Base-by-base conservation (phyloP, 2,329 filamentous ascomycete genomes). In the Pseudogymnoascus sp. region DNA sequence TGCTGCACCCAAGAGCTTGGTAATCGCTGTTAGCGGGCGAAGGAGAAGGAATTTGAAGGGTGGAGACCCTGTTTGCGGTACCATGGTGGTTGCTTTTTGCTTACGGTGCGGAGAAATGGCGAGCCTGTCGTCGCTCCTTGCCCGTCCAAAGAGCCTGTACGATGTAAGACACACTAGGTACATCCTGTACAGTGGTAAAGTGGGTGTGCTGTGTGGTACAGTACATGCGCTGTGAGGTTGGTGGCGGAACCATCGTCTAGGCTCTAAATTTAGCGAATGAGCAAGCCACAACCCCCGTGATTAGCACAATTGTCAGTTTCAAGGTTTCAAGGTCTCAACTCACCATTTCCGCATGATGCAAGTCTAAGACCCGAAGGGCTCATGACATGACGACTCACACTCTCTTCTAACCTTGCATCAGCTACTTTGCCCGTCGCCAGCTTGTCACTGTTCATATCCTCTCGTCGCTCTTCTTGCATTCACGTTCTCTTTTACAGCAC, bases 191-290 rank as follows among this genome's bases (percentile, higher is more conserved):
- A 8, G 21, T 50, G 14, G 13, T 8, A 50, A 26, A n/a, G 14
- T 50, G 44, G 14, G 13, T 26, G 44, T n/a, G 2, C 24, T n/a
- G 26, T 16, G 24, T 53, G 47, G 47, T 53, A 53, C 44, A 24
- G 21, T 50, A 14, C 47, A 53, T 53, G 47, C 47, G 24, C 47
- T 53, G 47, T 53, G 47, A 53, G 47, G 47, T 53, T 53, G 47
- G 47, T 53, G 47, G 47, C 47, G 47, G 47, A 31, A 53, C 31
- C 14, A 5, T n/a, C 24, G 47, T 53, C 47, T 53, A 53, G 26
- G 47, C 47, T 53, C 47, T 53, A 53, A 53, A 31, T 53, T 53
- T 53, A 53, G 47, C 47, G 47, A 53, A 53, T 53, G 47, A 53
- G 7, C 14, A 7, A 53, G 47, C 26, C 47, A 31, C 47, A 53